A percentile compares a stretch with the other conserved stretches of the same genome.
Conservation (phyloP, 2,329 filamentous ascomycete genomes). For the Penicillium sp. region DNA sequence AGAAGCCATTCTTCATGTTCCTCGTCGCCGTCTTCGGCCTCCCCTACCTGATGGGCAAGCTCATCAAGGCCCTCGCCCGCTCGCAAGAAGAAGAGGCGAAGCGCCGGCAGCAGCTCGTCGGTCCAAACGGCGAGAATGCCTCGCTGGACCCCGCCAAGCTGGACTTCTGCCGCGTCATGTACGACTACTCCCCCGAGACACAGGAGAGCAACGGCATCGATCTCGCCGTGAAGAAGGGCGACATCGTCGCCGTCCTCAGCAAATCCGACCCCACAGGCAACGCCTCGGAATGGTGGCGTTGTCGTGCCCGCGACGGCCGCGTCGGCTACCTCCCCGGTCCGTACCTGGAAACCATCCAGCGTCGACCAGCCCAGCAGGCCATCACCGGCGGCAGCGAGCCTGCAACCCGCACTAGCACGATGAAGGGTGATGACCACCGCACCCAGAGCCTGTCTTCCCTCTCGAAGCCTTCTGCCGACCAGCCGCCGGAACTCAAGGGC, state of each 20-base stretch:
- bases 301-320: constrained; percentile 81
- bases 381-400: constrained; percentile 43
- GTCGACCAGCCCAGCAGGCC: constrained; percentile 47
- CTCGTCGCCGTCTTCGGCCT: constrained; percentile 89
- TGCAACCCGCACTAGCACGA: constrained; percentile 54
- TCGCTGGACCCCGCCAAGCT: constrained; percentile 83
- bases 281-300: constrained; percentile 95
- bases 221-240: constrained; percentile 87
- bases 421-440: constrained; percentile 41
- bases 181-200: constrained; percentile 85
- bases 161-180: constrained; percentile 92
- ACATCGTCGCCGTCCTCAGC: constrained; percentile 88
- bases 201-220: constrained; percentile 69
- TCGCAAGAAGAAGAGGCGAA: constrained; percentile 75
- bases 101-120: constrained; percentile 52
- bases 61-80: constrained; percentile 80
- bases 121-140: constrained; percentile 48
- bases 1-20: constrained; percentile 96
- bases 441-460: constrained; percentile 34
- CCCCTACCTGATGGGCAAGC: constrained; percentile 94
- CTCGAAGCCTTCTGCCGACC: constrained; percentile 25
- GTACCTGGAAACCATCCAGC: constrained; percentile 76
- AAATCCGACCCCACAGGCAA: constrained; percentile 92
- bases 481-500: constrained; percentile 53
- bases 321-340: constrained; percentile 90